Percentiles rank a stretch among this genome's conserved stretches.
These are phyloP conservation scores for Fusarium sp. DNA, from an alignment of 2,329 filamentous ascomycete genomes.

Conservation along the genomic window DNA sequence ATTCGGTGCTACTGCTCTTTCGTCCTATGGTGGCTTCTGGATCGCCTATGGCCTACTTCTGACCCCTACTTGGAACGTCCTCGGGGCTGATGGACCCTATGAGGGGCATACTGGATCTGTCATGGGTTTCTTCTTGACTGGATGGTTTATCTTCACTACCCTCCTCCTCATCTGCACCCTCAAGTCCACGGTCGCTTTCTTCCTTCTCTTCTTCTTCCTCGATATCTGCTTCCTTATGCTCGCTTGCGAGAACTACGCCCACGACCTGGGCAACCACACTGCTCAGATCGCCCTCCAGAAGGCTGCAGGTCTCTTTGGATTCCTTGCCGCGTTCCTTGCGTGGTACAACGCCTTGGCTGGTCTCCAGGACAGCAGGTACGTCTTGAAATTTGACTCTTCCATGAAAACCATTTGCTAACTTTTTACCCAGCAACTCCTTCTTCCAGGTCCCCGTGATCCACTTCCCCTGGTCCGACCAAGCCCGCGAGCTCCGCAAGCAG, in stretches of 20 bases:
- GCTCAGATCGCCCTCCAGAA: constrained; percentile 68
- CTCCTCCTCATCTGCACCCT: constrained; percentile 80
- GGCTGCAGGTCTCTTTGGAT: constrained; percentile 83
- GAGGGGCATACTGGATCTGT: constrained; percentile 62
- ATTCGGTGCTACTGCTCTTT: constrained; percentile 84
- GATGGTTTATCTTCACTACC: constrained; percentile 89
- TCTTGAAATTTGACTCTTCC: constrained; percentile 16
- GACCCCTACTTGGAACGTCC: constrained; percentile 75
- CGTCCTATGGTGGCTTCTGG: constrained; percentile 89
- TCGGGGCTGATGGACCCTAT: constrained; percentile 60
- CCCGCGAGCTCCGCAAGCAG: constrained; percentile 65
- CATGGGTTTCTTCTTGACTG: constrained; percentile 79
- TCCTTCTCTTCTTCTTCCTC: constrained; percentile 80
- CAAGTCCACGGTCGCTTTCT: constrained; percentile 82
- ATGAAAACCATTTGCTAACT: constrained; percentile 49
- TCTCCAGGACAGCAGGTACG: constrained; percentile 78
- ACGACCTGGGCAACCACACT: constrained; percentile 61
- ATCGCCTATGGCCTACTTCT: constrained; percentile 79
- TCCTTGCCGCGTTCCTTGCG: constrained; percentile 82
- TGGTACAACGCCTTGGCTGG: constrained; percentile 91
- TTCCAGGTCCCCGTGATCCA: constrained; percentile 92
- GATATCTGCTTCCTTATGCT: constrained; percentile 82
- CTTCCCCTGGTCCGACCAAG: constrained; percentile 93
- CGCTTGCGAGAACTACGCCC: constrained; percentile 70
- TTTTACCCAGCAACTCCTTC: constrained; percentile 77